phyloP scores from a whole-genome alignment of 2,329 filamentous ascomycete species.

The Alternaria solani region DNA sequence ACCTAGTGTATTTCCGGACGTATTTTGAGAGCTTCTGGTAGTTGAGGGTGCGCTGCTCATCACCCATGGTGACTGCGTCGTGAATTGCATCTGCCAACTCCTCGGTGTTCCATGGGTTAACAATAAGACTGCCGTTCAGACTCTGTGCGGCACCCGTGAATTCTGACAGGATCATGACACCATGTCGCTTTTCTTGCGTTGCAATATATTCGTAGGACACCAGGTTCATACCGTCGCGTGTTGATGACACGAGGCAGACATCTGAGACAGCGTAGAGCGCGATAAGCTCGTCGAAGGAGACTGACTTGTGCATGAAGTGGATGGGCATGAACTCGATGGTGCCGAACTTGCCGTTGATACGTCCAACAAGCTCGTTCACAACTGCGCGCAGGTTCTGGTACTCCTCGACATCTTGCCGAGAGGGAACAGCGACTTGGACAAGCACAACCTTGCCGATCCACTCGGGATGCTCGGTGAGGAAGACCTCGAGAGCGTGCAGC shows the following conservation, averaged over 20 bases:
- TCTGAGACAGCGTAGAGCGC: constrained; percentile 93
- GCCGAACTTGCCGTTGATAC: constrained; percentile 96
- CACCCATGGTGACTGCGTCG: constrained; percentile 94
- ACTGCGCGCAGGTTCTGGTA: constrained; percentile 96
- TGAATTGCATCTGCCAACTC: constrained; percentile 92
- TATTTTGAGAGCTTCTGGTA: constrained; percentile 93
- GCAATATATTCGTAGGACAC: constrained; percentile 99
- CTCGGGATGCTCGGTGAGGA: constrained; percentile 94
- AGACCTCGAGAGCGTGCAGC: constrained; percentile 93
- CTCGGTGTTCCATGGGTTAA: constrained; percentile 99
- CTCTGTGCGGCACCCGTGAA: constrained; percentile 96
- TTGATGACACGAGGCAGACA: constrained; percentile 90
- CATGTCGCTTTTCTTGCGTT: constrained; percentile 87
- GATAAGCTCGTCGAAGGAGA: constrained; percentile 92
- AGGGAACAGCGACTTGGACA: constrained; percentile 94
- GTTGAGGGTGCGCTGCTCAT: constrained; percentile 85
- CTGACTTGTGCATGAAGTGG: constrained; percentile 96
- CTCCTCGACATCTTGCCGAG: constrained; percentile 93
- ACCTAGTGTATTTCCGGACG: constrained; percentile 95
- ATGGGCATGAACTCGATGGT: constrained; percentile 99
- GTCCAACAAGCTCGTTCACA: constrained; percentile 94
- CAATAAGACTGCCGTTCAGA: constrained; percentile 89
- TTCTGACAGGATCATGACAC: constrained; percentile 93
- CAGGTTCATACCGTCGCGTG: constrained; percentile 98
- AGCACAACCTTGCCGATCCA: constrained; percentile 98